A percentile compares a stretch with the other conserved stretches of the same genome.
Conservation (phyloP, 169 alveolate genomes). For the Cardiosporidium cionae region DNA sequence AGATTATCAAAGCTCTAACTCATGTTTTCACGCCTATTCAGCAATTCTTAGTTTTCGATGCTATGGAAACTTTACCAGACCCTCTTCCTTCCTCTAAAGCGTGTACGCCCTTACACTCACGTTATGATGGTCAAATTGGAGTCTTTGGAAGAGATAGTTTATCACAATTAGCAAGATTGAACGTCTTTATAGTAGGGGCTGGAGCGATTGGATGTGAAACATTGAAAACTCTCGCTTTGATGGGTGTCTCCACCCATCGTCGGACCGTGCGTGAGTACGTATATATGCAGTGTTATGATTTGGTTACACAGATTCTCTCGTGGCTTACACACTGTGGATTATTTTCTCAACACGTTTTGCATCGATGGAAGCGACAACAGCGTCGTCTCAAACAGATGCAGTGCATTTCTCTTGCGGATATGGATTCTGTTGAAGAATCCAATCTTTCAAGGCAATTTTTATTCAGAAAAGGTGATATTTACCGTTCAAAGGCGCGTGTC, state of each 20-base stretch:
- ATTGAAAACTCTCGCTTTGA: constrained; percentile 88
- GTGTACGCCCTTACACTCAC: constrained; percentile 27
- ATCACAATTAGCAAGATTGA: constrained; percentile 53
- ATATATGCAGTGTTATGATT: no score
- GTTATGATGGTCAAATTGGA: constrained; percentile 86
- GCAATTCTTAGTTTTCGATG: constrained; percentile 9
- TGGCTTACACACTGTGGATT: no score
- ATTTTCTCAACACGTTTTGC: no score
- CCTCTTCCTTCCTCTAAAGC: no score
- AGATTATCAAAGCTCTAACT: constrained; percentile 19
- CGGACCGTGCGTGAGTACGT: no score
- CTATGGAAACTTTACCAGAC: neutral
- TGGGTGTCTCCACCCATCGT: constrained; percentile 80
- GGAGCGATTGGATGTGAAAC: constrained; percentile 99
- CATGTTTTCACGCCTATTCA: constrained; percentile 23
- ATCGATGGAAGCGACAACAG: no score
- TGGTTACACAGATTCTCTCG: no score
- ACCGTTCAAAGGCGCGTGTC: no score
- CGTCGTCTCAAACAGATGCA: constrained; percentile 34
- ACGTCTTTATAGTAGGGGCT: constrained; percentile 62
- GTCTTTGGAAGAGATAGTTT: constrained; percentile 76
- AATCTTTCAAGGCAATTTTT: constrained; percentile 93
- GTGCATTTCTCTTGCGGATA: constrained; percentile 85
- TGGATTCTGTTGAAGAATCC: constrained; percentile 93
- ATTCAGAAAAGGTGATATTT: constrained; percentile 67